Percentiles rank a stretch among this genome's conserved stretches.
phyloP scores from a whole-genome alignment of 306 rosid species.

The Lathyrus aphaca region DNA sequence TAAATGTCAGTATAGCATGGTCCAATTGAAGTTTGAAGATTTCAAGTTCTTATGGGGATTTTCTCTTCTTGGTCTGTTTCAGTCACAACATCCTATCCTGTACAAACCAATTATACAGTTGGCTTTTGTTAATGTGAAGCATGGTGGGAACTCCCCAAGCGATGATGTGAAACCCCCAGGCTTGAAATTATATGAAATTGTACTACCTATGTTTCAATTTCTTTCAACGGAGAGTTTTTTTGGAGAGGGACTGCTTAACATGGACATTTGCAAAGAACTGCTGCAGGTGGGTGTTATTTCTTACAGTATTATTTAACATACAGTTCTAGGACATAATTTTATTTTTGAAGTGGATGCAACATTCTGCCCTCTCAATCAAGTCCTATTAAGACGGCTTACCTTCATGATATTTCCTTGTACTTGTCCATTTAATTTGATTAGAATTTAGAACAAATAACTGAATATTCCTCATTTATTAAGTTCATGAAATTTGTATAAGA shows the following conservation, averaged over 20 bases:
- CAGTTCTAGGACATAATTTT: slow-evolving; percentile 20
- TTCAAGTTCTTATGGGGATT: slow-evolving; percentile 89
- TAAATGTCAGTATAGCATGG: slow-evolving; percentile 80
- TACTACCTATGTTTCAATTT: slow-evolving; percentile 82
- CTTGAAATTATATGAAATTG: slow-evolving; percentile 71
- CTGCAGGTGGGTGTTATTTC: slow-evolving; percentile 68
- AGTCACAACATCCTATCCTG: slow-evolving; percentile 58
- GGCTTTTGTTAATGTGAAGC: slow-evolving; percentile 47
- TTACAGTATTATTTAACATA: slow-evolving; percentile 19
- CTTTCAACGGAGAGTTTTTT: slow-evolving; percentile 70
- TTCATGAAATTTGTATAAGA: slow-evolving; percentile 17
- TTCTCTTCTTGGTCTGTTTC: slow-evolving; percentile 80
- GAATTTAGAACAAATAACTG: neutral
- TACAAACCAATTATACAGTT: slow-evolving; percentile 57
- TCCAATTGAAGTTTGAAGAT: slow-evolving; percentile 69
- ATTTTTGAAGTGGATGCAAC: slow-evolving; percentile 17
- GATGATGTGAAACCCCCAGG: slow-evolving; percentile 57
- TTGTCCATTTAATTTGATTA: slow-evolving; percentile 28
- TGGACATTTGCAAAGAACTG: slow-evolving; percentile 79
- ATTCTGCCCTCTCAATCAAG: slow-evolving; percentile 1
- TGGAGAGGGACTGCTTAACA: slow-evolving; percentile 62
- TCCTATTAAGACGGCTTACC: slow-evolving; percentile 20
- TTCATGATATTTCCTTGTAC: slow-evolving; percentile 26
- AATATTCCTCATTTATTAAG: slow-evolving; percentile 28
- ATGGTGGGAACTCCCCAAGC: slow-evolving; percentile 48